Conservation (phyloP, 2,329 filamentous ascomycete genomes). For the Fusarium redolens region DNA sequence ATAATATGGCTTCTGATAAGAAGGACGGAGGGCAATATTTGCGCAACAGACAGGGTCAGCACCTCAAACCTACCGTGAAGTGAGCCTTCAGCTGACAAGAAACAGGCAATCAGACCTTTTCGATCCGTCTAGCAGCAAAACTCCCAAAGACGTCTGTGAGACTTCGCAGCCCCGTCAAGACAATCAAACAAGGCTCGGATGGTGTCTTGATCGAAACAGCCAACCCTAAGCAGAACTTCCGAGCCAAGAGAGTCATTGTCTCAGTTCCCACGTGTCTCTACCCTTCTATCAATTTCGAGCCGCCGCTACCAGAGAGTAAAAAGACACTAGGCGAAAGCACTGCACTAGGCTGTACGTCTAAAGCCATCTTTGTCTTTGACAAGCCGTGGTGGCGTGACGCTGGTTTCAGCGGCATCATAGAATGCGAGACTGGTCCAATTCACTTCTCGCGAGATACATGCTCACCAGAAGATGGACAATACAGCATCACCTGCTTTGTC, state of each 20-base stretch:
- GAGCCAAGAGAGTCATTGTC: conserved; percentile 41
- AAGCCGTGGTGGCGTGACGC: conserved; percentile 59
- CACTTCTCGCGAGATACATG: conserved; percentile 46
- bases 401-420: conserved; percentile 55
- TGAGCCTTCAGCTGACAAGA: neutral
- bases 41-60: conserved; percentile 38
- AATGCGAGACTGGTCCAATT: conserved; percentile 48
- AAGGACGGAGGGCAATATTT: conserved; percentile 40
- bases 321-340: conserved; percentile 44
- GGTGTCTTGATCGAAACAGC: conserved; percentile 29
- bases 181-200: conserved; percentile 25
- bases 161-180: conserved; percentile 29
- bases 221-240: conserved; percentile 15
- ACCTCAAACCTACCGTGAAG: no score
- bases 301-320: conserved; percentile 47
- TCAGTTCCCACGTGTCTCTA: conserved; percentile 44
- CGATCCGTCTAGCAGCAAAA: conserved; percentile 21
- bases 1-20: conserved; percentile 33
- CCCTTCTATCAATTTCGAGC: conserved; percentile 37
- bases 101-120: conserved; percentile 31
- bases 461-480: conserved; percentile 37
- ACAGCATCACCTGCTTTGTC: conserved; percentile 49
- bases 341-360: conserved; percentile 51
- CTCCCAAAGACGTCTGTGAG: conserved; percentile 24
- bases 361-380: conserved; percentile 54